Base-by-base conservation (phyloP, 345 rosid species). In the Physaria fendleri region DNA sequence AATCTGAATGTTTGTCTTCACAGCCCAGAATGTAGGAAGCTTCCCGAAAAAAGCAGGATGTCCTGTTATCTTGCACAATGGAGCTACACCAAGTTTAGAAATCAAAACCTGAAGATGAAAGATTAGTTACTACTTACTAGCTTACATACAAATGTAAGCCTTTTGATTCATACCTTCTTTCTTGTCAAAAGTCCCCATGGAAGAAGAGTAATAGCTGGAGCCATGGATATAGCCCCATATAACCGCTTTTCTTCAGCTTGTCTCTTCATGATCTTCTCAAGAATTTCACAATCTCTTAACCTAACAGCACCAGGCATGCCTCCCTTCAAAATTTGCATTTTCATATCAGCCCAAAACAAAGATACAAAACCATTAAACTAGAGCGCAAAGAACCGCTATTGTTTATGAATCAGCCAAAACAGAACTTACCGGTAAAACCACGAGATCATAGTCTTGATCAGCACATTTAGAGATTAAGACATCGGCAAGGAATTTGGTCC, bases 221-320 rank as follows among this genome's bases (percentile, higher is more conserved):
- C 95, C 71, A 90, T 81, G 62, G 87, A 88, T 74, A 88, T 88
- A 59, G 93, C 98, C 56, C 95, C 96, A 43, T 82, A 84, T 20
- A 88, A 69, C 68, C 90, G 76, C 75, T 79, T 84, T 34, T 70
- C 78, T 66, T 78, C 93, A 3, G 85, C 93, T 66, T 92, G 98
- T 69, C 78, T 83, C 77, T 80, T 82, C 42, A 78, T 78, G 42
- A 92, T 88, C 69, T 68, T 47, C 66, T 74, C 81, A 6, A 92
- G 85, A 68, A 72, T 62, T 60, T 77, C 74, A 64, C 83, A 80
- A 48, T 92, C 98, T 77, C 96, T 86, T 62, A 92, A 75, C 55
- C 87, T 78, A 14, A 77, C 96, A 28, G 98, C 77, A 27, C 98
- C 98, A 43, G 96, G 98, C 98, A 92, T 92, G 44, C 98, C 98